Conservation (phyloP, 2,329 filamentous ascomycete genomes). For the Calonectria fujianensis region DNA sequence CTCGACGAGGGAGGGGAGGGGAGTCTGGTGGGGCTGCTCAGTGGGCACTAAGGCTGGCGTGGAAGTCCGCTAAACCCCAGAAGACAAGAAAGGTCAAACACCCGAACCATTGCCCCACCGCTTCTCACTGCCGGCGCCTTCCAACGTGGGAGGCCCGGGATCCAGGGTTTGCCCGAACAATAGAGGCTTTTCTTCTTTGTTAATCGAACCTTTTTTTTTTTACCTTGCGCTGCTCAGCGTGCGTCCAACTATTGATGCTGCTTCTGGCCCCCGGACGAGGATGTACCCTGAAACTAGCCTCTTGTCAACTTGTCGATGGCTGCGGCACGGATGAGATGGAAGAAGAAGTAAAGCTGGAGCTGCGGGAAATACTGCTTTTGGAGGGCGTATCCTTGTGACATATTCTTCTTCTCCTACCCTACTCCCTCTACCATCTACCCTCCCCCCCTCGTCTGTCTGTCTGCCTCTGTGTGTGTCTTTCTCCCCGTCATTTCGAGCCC, state of each 20-base stretch:
- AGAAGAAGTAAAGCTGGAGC: neutral
- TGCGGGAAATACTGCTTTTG: conserved; percentile 11
- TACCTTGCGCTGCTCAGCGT: neutral
- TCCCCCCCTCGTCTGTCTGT: neutral
- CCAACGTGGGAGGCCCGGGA: conserved; percentile 26
- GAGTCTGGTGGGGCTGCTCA: neutral
- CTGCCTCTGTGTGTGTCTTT: neutral
- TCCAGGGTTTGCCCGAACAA: conserved; percentile 27
- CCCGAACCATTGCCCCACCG: conserved; percentile 44
- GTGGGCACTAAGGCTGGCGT: conserved; percentile 28
- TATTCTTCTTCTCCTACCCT: neutral
- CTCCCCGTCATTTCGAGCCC: neutral
- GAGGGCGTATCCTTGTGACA: neutral
- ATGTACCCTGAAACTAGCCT: conserved; percentile 16
- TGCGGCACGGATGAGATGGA: conserved; percentile 11
- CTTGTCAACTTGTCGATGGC: conserved; percentile 17
- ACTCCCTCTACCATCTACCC: neutral
- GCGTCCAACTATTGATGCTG: neutral
- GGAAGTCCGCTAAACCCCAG: conserved; percentile 45
- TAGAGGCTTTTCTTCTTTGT: neutral
- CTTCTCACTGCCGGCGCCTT: conserved; percentile 42
- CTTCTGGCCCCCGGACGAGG: neutral
- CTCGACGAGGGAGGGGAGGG: neutral
- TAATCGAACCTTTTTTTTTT: conserved; percentile 3
- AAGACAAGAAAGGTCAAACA: conserved; percentile 43